Evolutionary conservation across 495 filamentous ascomycete genomes (phyloP).

Genomic region (Lepraria neglecta): DNA sequence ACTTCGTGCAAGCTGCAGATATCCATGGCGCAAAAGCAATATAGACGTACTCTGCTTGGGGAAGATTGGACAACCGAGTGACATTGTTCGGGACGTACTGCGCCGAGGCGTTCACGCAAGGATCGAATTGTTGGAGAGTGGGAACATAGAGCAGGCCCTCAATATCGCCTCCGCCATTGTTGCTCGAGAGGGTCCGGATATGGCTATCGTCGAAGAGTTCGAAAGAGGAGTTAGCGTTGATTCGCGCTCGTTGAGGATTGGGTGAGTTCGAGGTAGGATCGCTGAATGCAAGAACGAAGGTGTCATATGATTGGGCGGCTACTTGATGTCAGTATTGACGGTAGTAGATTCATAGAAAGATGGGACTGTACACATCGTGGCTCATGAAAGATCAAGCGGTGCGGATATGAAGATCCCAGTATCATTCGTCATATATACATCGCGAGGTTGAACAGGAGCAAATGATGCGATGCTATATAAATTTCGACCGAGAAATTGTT

Average conservation of each 20-base stretch:
- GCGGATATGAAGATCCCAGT: not conserved
- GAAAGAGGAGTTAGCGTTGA: constrained; percentile 45
- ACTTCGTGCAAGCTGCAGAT: constrained; percentile 56
- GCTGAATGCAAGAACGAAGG: constrained; percentile 24
- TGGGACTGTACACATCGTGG: constrained; percentile 5
- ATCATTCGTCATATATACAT: not conserved
- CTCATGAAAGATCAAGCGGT: not conserved
- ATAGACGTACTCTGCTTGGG: constrained; percentile 45
- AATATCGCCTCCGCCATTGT: constrained; percentile 50
- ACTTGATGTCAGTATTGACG: not conserved
- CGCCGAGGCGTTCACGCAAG: constrained; percentile 54
- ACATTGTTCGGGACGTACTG: constrained; percentile 64
- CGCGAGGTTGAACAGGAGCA: too few relatives aligned
- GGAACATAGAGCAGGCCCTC: constrained; percentile 81
- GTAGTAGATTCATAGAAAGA: not conserved
- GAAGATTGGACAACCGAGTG: constrained; percentile 63
- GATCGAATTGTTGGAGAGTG: constrained; percentile 46
- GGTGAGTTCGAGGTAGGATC: constrained; percentile 5
- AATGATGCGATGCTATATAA: too few relatives aligned
- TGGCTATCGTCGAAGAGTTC: constrained; percentile 51
- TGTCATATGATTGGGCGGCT: constrained; percentile 27
- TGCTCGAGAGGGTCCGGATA: constrained; percentile 65
- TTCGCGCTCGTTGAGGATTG: constrained; percentile 11
- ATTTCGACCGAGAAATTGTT: too few relatives aligned
- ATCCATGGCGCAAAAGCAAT: constrained; percentile 91